Evolutionary conservation across 2,329 filamentous ascomycete species (phyloP).

Genomic region (Colletotrichum noveboracense): DNA sequence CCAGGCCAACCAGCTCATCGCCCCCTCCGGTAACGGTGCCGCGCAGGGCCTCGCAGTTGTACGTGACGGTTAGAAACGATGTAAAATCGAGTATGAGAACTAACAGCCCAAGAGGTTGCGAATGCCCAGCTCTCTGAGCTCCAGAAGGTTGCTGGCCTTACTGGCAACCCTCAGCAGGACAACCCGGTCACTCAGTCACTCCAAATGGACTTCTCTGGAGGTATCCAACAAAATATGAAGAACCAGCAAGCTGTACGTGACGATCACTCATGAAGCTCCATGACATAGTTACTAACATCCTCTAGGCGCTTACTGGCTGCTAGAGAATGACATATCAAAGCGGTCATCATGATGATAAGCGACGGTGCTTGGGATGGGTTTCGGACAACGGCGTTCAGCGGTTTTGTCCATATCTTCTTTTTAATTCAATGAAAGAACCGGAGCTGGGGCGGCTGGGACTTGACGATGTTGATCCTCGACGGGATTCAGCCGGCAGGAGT

Average conservation of each 20-base stretch:
- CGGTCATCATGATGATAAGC: neutral
- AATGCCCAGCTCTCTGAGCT: slow-evolving; percentile 17
- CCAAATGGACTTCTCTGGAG: slow-evolving; percentile 14
- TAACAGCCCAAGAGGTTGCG: neutral
- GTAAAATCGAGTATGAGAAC: rapidly evolving
- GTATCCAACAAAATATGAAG: slow-evolving; percentile 22
- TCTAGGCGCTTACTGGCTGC: slow-evolving; percentile 9
- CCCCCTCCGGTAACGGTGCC: slow-evolving; percentile 10
- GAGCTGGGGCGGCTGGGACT: neutral
- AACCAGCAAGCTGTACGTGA: slow-evolving; percentile 13
- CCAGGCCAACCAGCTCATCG: slow-evolving; percentile 19
- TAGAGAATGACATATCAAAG: neutral
- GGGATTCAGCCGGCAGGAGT: neutral
- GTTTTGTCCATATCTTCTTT: neutral
- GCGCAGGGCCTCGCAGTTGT: slow-evolving; percentile 13
- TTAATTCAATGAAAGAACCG: neutral
- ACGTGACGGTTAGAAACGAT: neutral
- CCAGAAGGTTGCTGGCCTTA: slow-evolving; percentile 13
- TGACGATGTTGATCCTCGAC: neutral
- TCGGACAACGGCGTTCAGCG: neutral
- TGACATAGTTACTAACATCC: neutral
- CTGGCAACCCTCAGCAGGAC: slow-evolving; percentile 13
- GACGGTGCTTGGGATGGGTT: neutral
- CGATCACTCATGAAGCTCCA: rapidly evolving
- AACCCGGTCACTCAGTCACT: slow-evolving; percentile 12